Base-by-base conservation (phyloP, 2,329 filamentous ascomycete genomes). In the Claviceps digitariae region DNA sequence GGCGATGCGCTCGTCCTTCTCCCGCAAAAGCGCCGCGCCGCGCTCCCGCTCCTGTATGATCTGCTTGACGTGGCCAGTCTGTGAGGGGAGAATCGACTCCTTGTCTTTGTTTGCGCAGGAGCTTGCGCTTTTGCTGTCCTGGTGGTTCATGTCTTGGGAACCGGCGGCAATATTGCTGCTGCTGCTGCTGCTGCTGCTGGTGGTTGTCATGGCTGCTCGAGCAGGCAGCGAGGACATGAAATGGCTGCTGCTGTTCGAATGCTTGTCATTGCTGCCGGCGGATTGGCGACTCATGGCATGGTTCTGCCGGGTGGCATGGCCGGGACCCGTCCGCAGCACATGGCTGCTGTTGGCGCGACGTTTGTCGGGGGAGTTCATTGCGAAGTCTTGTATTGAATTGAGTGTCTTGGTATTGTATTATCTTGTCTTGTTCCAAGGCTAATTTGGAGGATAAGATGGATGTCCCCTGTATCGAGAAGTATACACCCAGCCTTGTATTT, bases 1-100 rank as follows among this genome's bases (percentile, higher is more conserved):
- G 8, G 72, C 68, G 56, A 83, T 81, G 57, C 71, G 72, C 53
- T 72, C 66, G 61, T 81, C 76, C 60, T 74, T 75, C 36, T 34
- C 31, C 27, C 27, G 27, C 27, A 29, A 8, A 29, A 29, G 27
- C 27, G 27, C 8, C 27, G 27, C 27, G 27, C 27, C 8, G 27
- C 27, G 27, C 27, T 29, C 27, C 9, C 31, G 31, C 9, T 34
- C 31, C 31, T 3, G 8, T 7, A 9, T 34, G 31, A 3, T 34
- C 31, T 34, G 31, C 31, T 9, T 34, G 31, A 12, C 31, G 31
- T 34, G 31, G 10, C 31, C 31, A 34, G 31, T 34, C 10, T 9
- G 31, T 34, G 8, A 9, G 31, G 8, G 8, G 12, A 12, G 31
- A 34, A 34, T 10, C 31, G 31, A 10, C 9, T 34, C 31, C 31